Conservation (phyloP, 345 rosid genomes). For the Salix arbutifolia region DNA sequence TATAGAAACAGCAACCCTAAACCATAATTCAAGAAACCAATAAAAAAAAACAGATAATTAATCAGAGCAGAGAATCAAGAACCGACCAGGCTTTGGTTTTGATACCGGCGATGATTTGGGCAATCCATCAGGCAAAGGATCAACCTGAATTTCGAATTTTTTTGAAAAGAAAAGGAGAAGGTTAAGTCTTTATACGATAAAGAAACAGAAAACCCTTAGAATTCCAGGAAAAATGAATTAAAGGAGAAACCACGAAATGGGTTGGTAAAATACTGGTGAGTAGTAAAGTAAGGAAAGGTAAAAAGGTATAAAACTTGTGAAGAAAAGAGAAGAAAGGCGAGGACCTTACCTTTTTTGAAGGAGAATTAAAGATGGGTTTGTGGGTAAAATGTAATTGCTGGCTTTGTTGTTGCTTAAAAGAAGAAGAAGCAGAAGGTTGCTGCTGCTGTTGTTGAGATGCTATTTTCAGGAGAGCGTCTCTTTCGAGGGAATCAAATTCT, state of each 20-base stretch:
- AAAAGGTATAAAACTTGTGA: neutral
- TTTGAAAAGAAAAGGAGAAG: neutral
- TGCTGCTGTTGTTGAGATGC: constrained; percentile 37
- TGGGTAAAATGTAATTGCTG: neutral
- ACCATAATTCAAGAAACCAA: neutral
- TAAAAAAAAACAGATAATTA: neutral
- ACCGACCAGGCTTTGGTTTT: constrained; percentile 44
- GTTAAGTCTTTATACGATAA: neutral
- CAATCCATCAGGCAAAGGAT: constrained; percentile 20
- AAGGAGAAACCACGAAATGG: neutral
- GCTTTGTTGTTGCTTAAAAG: constrained; percentile 5
- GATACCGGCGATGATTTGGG: constrained; percentile 24
- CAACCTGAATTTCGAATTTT: constrained; percentile 29
- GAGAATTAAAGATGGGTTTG: constrained; percentile 12
- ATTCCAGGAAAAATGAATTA: neutral
- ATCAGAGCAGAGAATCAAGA: neutral
- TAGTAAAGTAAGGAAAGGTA: neutral
- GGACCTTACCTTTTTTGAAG: constrained; percentile 17
- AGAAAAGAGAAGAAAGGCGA: constrained; percentile 1
- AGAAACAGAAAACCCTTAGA: neutral
- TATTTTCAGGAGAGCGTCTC: constrained; percentile 58
- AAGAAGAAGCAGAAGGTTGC: constrained; percentile 4
- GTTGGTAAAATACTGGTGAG: neutral
- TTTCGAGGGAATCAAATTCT: constrained; percentile 72
- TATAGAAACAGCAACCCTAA: neutral